These are phyloP conservation scores for Fusarium sp. DNA, from an alignment of 2,329 filamentous ascomycete genomes.

Conservation along the genomic window DNA sequence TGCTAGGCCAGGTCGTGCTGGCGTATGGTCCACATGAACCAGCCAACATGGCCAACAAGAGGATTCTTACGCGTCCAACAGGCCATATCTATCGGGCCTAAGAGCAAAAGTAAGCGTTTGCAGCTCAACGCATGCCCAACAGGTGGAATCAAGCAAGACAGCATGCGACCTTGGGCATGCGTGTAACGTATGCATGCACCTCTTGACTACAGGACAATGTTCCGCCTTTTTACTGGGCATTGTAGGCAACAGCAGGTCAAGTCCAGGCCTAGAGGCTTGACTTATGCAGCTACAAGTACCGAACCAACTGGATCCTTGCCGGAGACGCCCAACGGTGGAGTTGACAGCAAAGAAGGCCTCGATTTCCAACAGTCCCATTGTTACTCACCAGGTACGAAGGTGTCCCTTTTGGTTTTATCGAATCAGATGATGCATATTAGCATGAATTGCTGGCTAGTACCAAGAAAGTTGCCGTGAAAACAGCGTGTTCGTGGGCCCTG, in stretches of 20 bases:
- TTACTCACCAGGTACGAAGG: slow-evolving; percentile 18
- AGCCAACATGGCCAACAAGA: slow-evolving; percentile 13
- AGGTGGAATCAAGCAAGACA: slow-evolving; percentile 15
- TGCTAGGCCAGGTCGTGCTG: background rate
- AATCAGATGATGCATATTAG: slow-evolving; percentile 19
- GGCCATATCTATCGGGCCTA: slow-evolving; percentile 12
- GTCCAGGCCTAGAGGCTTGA: slow-evolving; percentile 24
- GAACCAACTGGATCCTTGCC: slow-evolving; percentile 1
- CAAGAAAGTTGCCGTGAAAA: slow-evolving; percentile 3
- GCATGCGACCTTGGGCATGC: slow-evolving; percentile 29
- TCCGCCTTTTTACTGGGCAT: too few species aligned
- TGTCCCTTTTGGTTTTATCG: slow-evolving; percentile 4
- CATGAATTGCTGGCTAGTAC: slow-evolving; percentile 7
- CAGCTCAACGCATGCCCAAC: slow-evolving; percentile 16
- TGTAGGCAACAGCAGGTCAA: background rate
- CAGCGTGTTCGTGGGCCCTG: background rate
- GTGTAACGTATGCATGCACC: slow-evolving; percentile 28
- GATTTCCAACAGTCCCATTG: slow-evolving; percentile 11
- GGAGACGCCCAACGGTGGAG: slow-evolving; percentile 27
- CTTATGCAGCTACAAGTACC: slow-evolving; percentile 2
- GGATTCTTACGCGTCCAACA: slow-evolving; percentile 27
- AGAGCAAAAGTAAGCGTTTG: slow-evolving; percentile 21
- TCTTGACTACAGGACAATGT: background rate
- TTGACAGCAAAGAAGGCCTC: slow-evolving; percentile 21
- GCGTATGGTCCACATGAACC: background rate